Base-by-base conservation (phyloP, 352 stramenopile genomes). In the Pseudoperonospora humuli region DNA sequence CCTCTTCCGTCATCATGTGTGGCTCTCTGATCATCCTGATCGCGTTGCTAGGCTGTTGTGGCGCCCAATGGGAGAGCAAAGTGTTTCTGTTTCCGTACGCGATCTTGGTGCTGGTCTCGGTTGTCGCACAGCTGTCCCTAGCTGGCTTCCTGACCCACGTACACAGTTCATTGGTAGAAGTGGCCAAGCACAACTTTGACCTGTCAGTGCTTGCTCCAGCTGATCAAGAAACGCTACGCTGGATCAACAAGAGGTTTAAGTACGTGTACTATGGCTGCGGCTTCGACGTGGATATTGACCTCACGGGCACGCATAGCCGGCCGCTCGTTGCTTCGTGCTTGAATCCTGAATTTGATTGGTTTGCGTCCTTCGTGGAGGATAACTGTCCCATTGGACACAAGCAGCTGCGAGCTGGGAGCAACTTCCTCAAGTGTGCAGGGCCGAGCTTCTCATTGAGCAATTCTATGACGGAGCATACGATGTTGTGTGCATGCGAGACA, bases 11-110 rank as follows among this genome's bases (percentile, higher is more conserved):
- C 54, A 86, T 88, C 61, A 86, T 63, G 54, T 91, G 76, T 43
- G 79, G 79, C 48, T 58, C 71, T 21, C 49, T 91, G 13, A 88
- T 91, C 52, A 68, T 91, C 17, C 47, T 86, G 17, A 86, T 91
- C 46, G 74, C 75, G 8, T 32, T 86, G 23, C 55, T 91, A 3
- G 79, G 79, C 52, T 88, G 79, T 51, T 91, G 79, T 38, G 79
- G 79, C 19, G 79, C 79, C 38, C 79, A 91, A 54, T 86, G 74
- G 75, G 79, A 91, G 45, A 87, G 71, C 72, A 91, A 91, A 49
- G 64, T 86, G 4, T 91, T 91, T 57, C 45, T 91, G 15, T 91
- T 86, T 38, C 79, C 79, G 25, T 91, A 87, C 57, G 74, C 79
- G 32, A 85, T 82, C 28, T 54, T 91, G 13, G 74, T 91, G 25